phyloP scores from a whole-genome alignment of 2,329 filamentous ascomycete species.

The Fusarium beomiforme region DNA sequence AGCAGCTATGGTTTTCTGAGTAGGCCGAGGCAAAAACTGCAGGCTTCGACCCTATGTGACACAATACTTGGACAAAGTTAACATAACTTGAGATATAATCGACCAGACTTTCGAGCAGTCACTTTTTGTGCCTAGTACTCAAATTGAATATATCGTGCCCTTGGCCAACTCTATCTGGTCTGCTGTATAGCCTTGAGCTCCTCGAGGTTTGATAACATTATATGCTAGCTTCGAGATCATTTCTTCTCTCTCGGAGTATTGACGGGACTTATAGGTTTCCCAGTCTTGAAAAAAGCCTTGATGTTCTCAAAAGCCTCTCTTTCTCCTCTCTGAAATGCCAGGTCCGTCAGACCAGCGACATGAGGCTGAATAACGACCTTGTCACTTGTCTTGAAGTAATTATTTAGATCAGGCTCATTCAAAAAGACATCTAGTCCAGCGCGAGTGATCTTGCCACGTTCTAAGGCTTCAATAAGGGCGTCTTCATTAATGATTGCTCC shows the following conservation, averaged over 20 bases:
- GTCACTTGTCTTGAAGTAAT: slow-evolving; percentile 53
- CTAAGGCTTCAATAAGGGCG: slow-evolving; percentile 57
- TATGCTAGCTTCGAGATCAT: too few relatives aligned
- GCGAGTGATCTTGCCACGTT: slow-evolving; percentile 56
- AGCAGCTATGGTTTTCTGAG: too few relatives aligned
- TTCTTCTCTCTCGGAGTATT: slow-evolving; percentile 29
- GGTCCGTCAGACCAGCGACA: slow-evolving; percentile 55
- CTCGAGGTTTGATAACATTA: too few relatives aligned
- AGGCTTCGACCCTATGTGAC: too few relatives aligned
- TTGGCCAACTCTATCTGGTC: too few relatives aligned
- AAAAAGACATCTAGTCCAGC: slow-evolving; percentile 61
- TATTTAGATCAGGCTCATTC: slow-evolving; percentile 55
- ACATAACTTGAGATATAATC: too few relatives aligned
- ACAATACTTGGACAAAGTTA: too few relatives aligned
- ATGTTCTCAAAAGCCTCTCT: slow-evolving; percentile 59
- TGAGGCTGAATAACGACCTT: slow-evolving; percentile 57
- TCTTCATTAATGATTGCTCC: slow-evolving; percentile 60
- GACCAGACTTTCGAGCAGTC: too few relatives aligned
- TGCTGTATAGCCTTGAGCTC: too few relatives aligned
- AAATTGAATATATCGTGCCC: too few relatives aligned
- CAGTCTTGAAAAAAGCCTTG: slow-evolving; percentile 50
- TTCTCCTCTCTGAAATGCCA: slow-evolving; percentile 55
- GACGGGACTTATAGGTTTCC: slow-evolving; percentile 52
- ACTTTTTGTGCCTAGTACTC: too few relatives aligned
- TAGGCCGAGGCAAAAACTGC: too few relatives aligned